phyloP scores from a whole-genome alignment of 2,329 filamentous ascomycete species.

The Phialemoniopsis sp. region DNA sequence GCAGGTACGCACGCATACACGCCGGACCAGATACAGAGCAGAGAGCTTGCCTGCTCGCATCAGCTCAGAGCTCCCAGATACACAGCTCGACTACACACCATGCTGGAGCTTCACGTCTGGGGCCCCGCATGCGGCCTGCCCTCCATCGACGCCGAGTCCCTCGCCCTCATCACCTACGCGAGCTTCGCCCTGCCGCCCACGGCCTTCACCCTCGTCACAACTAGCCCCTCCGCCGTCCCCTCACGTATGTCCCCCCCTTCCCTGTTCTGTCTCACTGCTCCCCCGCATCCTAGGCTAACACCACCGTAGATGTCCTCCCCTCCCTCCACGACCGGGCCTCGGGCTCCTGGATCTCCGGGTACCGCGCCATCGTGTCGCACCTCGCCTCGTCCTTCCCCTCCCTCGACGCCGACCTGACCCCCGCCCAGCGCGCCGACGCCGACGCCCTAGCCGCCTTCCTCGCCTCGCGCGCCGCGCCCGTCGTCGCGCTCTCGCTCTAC shows the following conservation, averaged over 20 bases:
- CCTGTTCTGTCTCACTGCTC: constrained; percentile 2
- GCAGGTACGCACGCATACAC: too few relatives aligned
- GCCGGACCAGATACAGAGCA: too few relatives aligned
- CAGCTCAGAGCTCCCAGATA: too few relatives aligned
- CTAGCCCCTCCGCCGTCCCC: constrained; percentile 66
- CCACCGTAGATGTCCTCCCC: constrained; percentile 45
- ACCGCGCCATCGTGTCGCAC: constrained; percentile 55
- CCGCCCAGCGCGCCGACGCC: constrained; percentile 38
- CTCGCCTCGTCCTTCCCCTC: constrained; percentile 28
- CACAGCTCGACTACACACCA: too few relatives aligned
- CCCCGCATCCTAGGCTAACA: constrained; percentile 1
- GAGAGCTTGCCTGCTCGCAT: too few relatives aligned
- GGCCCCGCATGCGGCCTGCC: constrained; percentile 84
- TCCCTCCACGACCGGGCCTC: constrained; percentile 46
- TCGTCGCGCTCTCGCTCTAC: constrained; percentile 85
- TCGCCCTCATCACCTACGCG: constrained; percentile 77
- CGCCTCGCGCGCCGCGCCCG: constrained; percentile 66
- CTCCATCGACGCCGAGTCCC: constrained; percentile 87
- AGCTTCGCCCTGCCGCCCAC: constrained; percentile 52
- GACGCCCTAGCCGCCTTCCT: constrained; percentile 65
- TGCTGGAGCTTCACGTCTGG: constrained; percentile 81
- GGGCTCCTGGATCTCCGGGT: constrained; percentile 54
- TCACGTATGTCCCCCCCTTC: constrained; percentile 50
- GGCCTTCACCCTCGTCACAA: constrained; percentile 67
- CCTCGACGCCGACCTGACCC: constrained; percentile 28